Conservation (phyloP, 2,329 filamentous ascomycete species). For the Apiospora pterosperma region DNA sequence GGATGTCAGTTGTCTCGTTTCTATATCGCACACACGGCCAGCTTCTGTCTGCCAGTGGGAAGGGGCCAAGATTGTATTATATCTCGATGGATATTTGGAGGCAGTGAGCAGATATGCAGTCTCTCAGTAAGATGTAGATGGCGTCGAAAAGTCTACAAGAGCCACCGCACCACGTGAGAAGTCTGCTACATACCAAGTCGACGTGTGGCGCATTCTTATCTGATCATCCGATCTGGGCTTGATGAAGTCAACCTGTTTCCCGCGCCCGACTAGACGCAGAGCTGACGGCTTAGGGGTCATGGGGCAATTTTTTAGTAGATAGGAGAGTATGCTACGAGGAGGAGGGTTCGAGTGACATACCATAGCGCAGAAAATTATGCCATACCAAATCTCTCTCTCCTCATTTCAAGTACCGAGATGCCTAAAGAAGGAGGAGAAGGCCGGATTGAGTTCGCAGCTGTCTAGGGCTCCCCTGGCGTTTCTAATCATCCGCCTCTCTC, state of each 20-base stretch:
- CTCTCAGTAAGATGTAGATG: not conserved
- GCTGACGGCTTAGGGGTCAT: not conserved
- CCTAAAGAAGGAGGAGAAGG: not conserved
- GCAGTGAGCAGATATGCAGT: not conserved
- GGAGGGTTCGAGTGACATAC: not conserved
- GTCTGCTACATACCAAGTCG: not conserved
- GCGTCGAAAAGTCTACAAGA: not conserved
- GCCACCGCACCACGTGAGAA: not conserved
- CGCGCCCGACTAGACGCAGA: not conserved
- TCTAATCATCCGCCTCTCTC: not conserved
- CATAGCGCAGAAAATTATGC: too few species aligned
- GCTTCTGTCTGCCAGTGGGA: not conserved
- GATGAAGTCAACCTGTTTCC: not conserved
- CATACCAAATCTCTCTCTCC: too few species aligned
- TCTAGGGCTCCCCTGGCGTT: not conserved
- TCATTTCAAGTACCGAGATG: not conserved
- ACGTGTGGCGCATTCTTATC: not conserved
- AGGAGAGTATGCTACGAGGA: not conserved
- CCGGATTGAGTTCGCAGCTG: not conserved
- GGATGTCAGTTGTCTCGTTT: not conserved
- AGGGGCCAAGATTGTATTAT: not conserved
- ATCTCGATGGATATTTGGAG: not conserved
- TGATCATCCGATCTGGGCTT: not conserved
- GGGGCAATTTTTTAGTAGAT: not conserved
- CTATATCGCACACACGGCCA: not conserved